Conservation (phyloP, 2,329 filamentous ascomycete species). For the Diaporthe humulicola region DNA sequence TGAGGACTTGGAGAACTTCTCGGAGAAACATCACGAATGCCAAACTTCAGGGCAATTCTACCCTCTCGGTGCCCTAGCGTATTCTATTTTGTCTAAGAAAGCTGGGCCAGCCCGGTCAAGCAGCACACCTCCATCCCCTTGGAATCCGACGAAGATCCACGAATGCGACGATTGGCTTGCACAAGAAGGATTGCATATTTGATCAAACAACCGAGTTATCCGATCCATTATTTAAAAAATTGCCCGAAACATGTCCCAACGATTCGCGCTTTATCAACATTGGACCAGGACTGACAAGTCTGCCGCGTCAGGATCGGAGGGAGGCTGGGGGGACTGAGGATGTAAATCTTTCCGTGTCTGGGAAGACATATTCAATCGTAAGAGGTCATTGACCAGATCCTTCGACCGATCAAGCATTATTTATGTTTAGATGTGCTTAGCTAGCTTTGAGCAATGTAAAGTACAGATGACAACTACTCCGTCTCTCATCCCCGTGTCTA, state of each 20-base stretch:
- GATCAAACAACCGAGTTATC: not conserved
- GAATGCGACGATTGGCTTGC: not conserved
- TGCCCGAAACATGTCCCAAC: too few species aligned
- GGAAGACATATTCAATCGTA: not conserved
- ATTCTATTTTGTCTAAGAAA: not conserved
- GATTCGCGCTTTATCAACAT: not conserved
- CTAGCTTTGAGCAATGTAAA: not conserved
- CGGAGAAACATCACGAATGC: not conserved
- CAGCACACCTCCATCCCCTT: too few species aligned
- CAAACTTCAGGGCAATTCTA: not conserved
- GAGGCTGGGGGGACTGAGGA: too few species aligned
- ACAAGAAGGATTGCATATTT: not conserved
- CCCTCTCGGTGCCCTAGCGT: too few species aligned
- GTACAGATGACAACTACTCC: not conserved
- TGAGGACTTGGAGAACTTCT: not conserved
- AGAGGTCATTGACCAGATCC: not conserved
- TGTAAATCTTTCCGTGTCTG: too few species aligned
- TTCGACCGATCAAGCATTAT: not conserved
- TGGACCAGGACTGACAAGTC: not conserved
- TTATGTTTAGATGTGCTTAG: not conserved
- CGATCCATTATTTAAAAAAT: not conserved
- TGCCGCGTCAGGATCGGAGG: not conserved
- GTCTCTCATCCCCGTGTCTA: not conserved
- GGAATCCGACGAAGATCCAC: rapidly evolving
- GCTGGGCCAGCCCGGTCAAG: not conserved